Base-by-base conservation (phyloP, 495 filamentous ascomycete species). In the Xylaria venustula region DNA sequence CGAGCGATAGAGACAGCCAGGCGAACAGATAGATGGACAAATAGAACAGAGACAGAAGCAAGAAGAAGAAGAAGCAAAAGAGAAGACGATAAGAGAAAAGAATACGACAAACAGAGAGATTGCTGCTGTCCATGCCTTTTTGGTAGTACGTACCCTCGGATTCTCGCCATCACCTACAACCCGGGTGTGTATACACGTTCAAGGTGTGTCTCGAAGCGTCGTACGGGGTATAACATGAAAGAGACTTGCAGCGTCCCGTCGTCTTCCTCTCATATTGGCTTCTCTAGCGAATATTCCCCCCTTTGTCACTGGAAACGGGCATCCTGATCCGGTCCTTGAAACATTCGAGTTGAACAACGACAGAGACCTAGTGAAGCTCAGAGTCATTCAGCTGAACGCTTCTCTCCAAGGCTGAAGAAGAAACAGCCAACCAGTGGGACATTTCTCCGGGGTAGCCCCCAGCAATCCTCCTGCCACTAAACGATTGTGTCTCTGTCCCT, bases 161-260 rank as follows among this genome's bases (percentile, higher is more conserved):
- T 19, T 4, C 19, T 4, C 42, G 22, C 34, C 11, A 34, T 34
- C 36, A 28, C 11, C 40, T 55, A 17, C 53, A 32, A 55, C 28
- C n/a, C 6, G 22, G 22, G 40, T 47, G 25, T 61, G 50, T 41
- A 32, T 30, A 36, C n/a, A n/a, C 19, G 58, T 48, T 54, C 50
- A 51, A 67, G 58, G 62, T 47, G 42, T 65, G 64, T 51, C 64
- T 67, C 66, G 61, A 58, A 65, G 61, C 61, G 69, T 71, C 37
- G 64, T 64, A 71, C 69, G 57, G 64, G 57, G 60, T 71, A 69
- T 69, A 71, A 71, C 69, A 65, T 62, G 62, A 64, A 69, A 67
- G 44, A 53, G 57, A 65, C 66, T 67, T 69, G 64, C 67, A 69
- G 69, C 60, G 32, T 71, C 58, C 55, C 63, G 64, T 60, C 60